phyloP scores from a whole-genome alignment of 1,284 basidiomycete species.

The Fomitopsis palustris region DNA sequence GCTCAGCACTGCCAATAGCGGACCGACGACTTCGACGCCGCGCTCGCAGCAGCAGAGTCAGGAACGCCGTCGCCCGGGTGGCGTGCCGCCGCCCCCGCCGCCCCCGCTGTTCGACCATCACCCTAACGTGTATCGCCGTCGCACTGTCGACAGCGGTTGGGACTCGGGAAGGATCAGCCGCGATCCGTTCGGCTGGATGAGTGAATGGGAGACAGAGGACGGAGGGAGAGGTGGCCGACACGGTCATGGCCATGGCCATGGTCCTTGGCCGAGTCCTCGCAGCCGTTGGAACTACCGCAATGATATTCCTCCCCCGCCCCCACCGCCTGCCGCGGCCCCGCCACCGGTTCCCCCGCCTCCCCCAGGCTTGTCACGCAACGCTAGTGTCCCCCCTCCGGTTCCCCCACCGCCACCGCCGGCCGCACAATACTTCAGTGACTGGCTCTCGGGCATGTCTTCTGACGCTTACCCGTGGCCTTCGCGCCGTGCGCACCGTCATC shows the following conservation, averaged over 20 bases:
- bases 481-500: not conserved
- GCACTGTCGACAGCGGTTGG: not conserved
- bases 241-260: not conserved
- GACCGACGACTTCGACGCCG: slow-evolving; percentile 16
- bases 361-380: slow-evolving; percentile 2
- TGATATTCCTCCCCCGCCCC: not conserved
- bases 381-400: slow-evolving; percentile 12
- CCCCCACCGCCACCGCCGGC: slow-evolving; percentile 16
- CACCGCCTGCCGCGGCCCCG: not conserved
- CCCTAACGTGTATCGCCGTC: not conserved
- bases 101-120: not conserved
- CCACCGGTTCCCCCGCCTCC: slow-evolving; percentile 8
- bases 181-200: not conserved
- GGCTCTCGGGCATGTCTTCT: not conserved
- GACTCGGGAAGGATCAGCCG: not conserved
- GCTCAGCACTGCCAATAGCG: slow-evolving; percentile 8
- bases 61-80: not conserved
- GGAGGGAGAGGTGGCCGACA: not conserved
- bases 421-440: not conserved
- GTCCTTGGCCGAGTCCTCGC: not conserved
- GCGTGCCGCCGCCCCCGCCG: not conserved
- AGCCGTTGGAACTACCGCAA: not conserved
- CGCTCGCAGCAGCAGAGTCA: not conserved
- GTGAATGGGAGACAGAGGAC: not conserved
- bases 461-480: not conserved